A percentile compares a stretch with the other conserved stretches of the same genome.
Conservation (phyloP, 202 grass and related monocot species). For the Panicum hallii region DNA sequence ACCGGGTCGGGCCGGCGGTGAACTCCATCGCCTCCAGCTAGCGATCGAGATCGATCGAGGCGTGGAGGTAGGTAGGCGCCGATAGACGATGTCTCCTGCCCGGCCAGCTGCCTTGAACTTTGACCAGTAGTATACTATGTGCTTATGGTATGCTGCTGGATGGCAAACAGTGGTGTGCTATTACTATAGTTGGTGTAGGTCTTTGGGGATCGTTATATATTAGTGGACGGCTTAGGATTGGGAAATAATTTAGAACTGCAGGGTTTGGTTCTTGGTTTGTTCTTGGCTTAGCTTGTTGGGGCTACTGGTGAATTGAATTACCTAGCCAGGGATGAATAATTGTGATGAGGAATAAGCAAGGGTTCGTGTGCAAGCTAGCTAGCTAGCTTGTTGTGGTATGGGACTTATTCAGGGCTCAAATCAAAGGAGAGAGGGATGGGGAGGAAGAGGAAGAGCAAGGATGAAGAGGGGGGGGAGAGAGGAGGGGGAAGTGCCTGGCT, state of each 20-base stretch:
- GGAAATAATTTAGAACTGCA: conserved; percentile 56
- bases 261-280: conserved; percentile 6
- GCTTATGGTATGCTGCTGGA: conserved; percentile 26
- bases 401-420: background rate
- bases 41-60: background rate
- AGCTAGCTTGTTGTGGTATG: background rate
- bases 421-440: background rate
- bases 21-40: conserved; percentile 51
- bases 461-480: too few relatives aligned
- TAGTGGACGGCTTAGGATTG: conserved; percentile 13
- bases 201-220: conserved; percentile 41
- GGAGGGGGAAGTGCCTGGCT: background rate
- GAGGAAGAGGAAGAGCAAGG: background rate
- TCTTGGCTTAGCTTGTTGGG: background rate
- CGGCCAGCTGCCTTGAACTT: conserved; percentile 35
- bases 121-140: conserved; percentile 36
- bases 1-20: conserved; percentile 34
- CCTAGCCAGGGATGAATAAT: background rate
- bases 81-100: background rate
- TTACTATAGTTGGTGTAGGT: conserved; percentile 46
- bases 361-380: background rate
- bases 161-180: conserved; percentile 19
- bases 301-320: background rate
- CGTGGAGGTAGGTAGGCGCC: conserved; percentile 4
- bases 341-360: background rate